A percentile compares a stretch with the other conserved stretches of the same genome.
phyloP scores from a whole-genome alignment of 2,329 filamentous ascomycete genomes.

The Aschersonia sp. region DNA sequence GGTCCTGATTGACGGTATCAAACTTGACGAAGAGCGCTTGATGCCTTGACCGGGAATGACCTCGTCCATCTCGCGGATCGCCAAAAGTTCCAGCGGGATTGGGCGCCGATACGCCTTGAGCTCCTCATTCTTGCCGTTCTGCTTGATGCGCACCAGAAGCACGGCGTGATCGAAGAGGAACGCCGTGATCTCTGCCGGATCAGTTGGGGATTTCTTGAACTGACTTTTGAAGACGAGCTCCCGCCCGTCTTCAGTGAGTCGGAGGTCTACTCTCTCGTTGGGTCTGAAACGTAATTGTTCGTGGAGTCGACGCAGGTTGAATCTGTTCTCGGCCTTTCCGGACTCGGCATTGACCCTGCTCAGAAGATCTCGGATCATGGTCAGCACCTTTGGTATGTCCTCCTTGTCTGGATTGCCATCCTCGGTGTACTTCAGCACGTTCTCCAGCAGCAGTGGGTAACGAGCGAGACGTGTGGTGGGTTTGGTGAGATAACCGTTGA shows the following conservation, averaged over 20 bases:
- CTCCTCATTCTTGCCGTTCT: conserved; percentile 84
- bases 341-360: conserved; percentile 86
- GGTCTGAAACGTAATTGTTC: conserved; percentile 82
- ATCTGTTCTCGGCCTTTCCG: conserved; percentile 93
- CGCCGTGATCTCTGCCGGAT: conserved; percentile 78
- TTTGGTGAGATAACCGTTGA: conserved; percentile 96
- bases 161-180: conserved; percentile 96
- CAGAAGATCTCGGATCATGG: conserved; percentile 73
- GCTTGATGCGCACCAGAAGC: conserved; percentile 79
- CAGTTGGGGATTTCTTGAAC: conserved; percentile 83
- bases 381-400: conserved; percentile 81
- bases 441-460: conserved; percentile 84
- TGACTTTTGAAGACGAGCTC: conserved; percentile 89
- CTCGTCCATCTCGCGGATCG: conserved; percentile 95
- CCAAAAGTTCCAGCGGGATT: conserved; percentile 82
- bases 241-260: conserved; percentile 82
- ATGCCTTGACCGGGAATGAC: conserved; percentile 70
- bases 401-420: conserved; percentile 80
- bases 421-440: conserved; percentile 81
- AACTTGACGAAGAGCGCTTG: conserved; percentile 77
- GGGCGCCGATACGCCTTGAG: conserved; percentile 88
- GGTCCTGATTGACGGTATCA: conserved; percentile 45
- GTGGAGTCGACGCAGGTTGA: conserved; percentile 85
- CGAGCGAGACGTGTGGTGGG: conserved; percentile 88
- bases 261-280: conserved; percentile 83